Conservation (phyloP, 805 yeast genomes). For the Lachancea sp. region DNA sequence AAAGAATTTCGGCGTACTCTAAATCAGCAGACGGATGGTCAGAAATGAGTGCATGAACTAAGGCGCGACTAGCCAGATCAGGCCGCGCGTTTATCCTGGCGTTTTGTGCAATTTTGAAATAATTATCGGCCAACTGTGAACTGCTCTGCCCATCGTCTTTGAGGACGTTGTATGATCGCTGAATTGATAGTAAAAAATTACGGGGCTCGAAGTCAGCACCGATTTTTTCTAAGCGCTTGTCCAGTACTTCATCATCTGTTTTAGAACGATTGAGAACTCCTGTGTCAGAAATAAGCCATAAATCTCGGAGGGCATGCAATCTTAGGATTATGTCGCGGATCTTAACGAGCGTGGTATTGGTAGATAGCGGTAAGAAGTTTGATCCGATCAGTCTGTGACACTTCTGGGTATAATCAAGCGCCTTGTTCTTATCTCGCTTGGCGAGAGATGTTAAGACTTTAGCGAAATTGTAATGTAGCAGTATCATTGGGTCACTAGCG, state of each 20-base stretch:
- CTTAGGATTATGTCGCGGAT: constrained; percentile 43
- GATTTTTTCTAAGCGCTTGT: constrained; percentile 25
- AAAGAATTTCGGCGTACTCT: constrained; percentile 74
- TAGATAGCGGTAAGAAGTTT: constrained; percentile 43
- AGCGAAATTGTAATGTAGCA: constrained; percentile 60
- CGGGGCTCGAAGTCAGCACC: constrained; percentile 55
- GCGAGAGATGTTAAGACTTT: constrained; percentile 47
- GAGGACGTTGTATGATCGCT: constrained; percentile 42
- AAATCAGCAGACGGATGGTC: constrained; percentile 45
- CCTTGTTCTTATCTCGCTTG: constrained; percentile 29
- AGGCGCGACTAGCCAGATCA: constrained; percentile 64
- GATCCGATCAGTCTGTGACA: constrained; percentile 58
- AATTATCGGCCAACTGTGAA: constrained; percentile 41
- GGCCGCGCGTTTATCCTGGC: constrained; percentile 63
- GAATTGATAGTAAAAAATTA: constrained; percentile 52
- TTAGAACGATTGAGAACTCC: constrained; percentile 13
- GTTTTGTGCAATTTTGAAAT: constrained; percentile 53
- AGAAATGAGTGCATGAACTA: constrained; percentile 42
- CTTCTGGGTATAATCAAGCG: constrained; percentile 38
- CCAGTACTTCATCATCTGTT: constrained; percentile 15
- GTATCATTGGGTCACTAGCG: constrained; percentile 45
- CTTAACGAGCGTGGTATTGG: constrained; percentile 46
- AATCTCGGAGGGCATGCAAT: constrained; percentile 57
- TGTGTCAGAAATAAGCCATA: constrained; percentile 36
- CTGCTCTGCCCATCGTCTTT: constrained; percentile 17